Evolutionary conservation across 768 basidiomycete species (phyloP), one percentile per base, ranked within the genome.

Genomic region (Epithele typhae): DNA sequence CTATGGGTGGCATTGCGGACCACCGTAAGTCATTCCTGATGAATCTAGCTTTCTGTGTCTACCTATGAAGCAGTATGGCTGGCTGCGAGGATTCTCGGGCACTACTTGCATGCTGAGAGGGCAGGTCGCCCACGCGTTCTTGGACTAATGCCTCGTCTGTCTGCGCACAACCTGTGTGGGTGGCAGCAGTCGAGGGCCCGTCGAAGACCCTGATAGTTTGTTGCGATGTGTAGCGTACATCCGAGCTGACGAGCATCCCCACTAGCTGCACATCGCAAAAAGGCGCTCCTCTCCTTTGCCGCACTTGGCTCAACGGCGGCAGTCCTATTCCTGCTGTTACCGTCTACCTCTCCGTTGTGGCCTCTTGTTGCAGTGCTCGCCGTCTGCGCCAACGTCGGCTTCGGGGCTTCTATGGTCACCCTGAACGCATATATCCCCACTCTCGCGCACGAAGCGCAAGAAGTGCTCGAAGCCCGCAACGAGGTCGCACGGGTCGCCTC

Each of bases 1-100:
- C 94, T 5, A 88, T 96, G 75, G 91, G 92, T 6, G 82, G 82
- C 14, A 82, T 95, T 45, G 95, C 94, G 1, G 92, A 98, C 66
- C 81, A 88, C 52, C 82, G 92, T 94, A 56, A 48, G 87, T 73
- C 8, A 8, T 30, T 30, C 27, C 27, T 14, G 14, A 30, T 14
- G 27, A 14, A 7, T 30, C 27, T 30, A 30, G 14, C 27, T 30
- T 30, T 14, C 14, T 30, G 8, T 30, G 7, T 14, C 27, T 14
- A n/a, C n/a, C n/a, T n/a, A n/a, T n/a, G n/a, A n/a, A n/a, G n/a
- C n/a, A n/a, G n/a, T n/a, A n/a, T n/a, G n/a, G n/a, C n/a, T n/a
- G n/a, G n/a, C n/a, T n/a, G n/a, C n/a, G n/a, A n/a, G n/a, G n/a
- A n/a, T n/a, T n/a, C n/a, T n/a, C n/a, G n/a, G n/a, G n/a, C n/a